Evolutionary conservation across 768 basidiomycete species (phyloP), one percentile per base, ranked within the genome.

Genomic region (Boletales sp.): DNA sequence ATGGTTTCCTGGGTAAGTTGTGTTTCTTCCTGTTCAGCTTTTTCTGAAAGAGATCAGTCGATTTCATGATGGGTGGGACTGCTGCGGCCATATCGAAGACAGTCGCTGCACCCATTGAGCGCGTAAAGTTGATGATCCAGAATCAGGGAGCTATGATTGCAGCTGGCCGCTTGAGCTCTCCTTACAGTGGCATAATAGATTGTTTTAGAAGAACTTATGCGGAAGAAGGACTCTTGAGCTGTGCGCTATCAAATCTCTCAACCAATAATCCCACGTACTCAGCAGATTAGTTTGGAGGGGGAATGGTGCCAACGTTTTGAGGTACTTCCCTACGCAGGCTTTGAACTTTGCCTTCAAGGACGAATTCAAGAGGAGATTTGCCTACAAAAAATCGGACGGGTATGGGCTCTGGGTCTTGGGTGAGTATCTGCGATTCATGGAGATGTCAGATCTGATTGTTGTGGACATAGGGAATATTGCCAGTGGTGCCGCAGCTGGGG

Each of bases 341-440:
- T 58, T 75, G 43, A 76, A 75, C 61, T 75, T 75, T 49, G 74
- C 74, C n/a, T 74, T 74, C 71, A 73, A 74, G 62, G 75, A 75
- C 53, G 61, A 56, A 17, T 74, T 67, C 57, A 75, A 76, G 58
- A 53, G 61, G 39, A 60, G 62, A 47, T 62, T 76, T n/a, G 67
- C 63, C 0, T 69, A 63, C 46, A 69, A 69, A 53, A 70, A 66
- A 40, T 57, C 64, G 12, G 71, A 73, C 15, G 67, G 69, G 10
- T 75, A 68, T 51, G 56, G 54, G 4, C 53, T 66, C 18, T 75
- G 73, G 70, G 66, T 75, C 34, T 36, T 60, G 31, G 71, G 70
- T 64, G 41, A 24, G 63, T 51, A 12, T 41, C 14, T 3, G 19
- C 18, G 8, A n/a, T 17, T 17, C 15, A 11, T 37, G 5, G 17